These are phyloP conservation scores for Halocafeteria seosinensis DNA, from an alignment of 108 stramenopile species.

Conservation along the genomic window DNA sequence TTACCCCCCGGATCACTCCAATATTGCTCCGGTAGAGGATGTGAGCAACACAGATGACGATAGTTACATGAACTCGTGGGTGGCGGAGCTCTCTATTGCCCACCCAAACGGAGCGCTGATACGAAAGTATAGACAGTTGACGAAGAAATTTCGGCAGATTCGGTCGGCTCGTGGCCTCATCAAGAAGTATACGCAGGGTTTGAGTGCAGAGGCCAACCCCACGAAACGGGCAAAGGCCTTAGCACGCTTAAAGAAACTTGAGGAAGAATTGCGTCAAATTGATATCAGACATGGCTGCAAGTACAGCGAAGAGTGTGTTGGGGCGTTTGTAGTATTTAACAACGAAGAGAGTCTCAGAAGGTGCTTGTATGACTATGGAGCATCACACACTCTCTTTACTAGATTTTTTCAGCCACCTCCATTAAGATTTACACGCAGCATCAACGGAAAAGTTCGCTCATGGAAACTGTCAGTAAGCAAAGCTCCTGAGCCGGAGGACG, in stretches of 20 bases:
- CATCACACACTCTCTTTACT: too few species aligned
- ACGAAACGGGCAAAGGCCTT: background rate
- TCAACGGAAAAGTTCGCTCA: too few species aligned
- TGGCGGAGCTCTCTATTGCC: background rate
- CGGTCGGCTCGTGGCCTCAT: background rate
- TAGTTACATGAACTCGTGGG: background rate
- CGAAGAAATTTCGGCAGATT: background rate
- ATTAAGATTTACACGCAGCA: too few species aligned
- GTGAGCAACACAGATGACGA: background rate
- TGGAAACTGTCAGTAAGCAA: background rate
- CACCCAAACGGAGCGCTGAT: background rate
- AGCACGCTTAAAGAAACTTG: background rate
- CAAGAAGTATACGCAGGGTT: background rate
- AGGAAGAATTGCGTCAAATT: background rate
- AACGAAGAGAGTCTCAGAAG: background rate
- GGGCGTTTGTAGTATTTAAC: background rate
- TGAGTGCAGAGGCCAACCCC: background rate
- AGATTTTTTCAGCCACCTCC: too few species aligned
- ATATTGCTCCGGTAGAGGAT: background rate
- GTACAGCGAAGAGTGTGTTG: background rate
- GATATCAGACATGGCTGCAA: background rate
- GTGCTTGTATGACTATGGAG: background rate
- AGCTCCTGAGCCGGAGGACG: background rate
- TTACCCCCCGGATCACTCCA: background rate
- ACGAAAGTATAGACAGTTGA: background rate